Evolutionary conservation across 805 yeast genomes (phyloP), one percentile per base, ranked within the genome.

Genomic region (Blastobotrys peoriensis): DNA sequence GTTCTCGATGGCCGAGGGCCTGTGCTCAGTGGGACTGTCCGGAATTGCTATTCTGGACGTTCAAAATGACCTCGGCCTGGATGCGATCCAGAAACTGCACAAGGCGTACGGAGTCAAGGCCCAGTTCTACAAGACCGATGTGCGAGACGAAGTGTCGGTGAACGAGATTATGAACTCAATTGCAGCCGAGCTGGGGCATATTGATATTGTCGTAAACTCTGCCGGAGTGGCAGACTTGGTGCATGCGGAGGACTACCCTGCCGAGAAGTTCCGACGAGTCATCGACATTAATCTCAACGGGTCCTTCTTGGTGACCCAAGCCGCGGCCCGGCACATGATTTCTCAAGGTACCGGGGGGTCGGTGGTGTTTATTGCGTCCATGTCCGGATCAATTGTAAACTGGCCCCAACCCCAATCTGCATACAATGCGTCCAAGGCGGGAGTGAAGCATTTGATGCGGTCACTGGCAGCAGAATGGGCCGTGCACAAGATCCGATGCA

Each of bases 391-490:
- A 49, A 79, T 79, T 51, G 85, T 78, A 57, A 79, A 79, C 68
- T 80, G 79, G 72, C 85, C 86, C 35, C 84, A 79, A 65, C 83
- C 83, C 9, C 85, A 79, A 64, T 65, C 73, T 50, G 80, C 82
- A 61, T 80, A 79, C 71, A 80, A 80, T 66, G 82, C 81, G 68
- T 75, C 83, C 56, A 79, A 80, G 70, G 85, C 86, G 25, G 86
- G 79, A 48, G 86, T 80, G 33, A 73, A 75, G 51, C 86, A 80
- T 64, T 70, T 80, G 64, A 78, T 71, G 57, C 70, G 76, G 62
- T 76, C 83, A n/a, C 72, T 79, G 53, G 83, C 85, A 25, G 79
- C 81, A 48, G 86, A 79, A 64, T 79, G 86, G 86, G 85, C 86
- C 42, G 76, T 75, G 48, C 74, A 75, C 69, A 73, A 73, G 61